phyloP scores from a whole-genome alignment of 768 basidiomycete species.

The Calocera viscosa region DNA sequence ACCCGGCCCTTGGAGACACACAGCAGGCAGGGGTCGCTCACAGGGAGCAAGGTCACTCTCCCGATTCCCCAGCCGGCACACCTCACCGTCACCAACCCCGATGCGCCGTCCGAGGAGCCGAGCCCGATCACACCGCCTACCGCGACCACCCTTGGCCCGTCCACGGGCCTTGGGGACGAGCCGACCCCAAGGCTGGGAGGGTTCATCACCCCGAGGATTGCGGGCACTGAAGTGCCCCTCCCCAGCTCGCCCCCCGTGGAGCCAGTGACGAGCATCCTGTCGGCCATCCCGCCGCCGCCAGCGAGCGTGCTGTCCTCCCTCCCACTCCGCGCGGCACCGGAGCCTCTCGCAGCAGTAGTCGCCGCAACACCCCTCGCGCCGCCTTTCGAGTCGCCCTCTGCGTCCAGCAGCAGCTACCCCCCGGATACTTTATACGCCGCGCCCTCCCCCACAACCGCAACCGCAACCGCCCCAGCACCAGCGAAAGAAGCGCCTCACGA shows the following conservation, averaged over 20 bases:
- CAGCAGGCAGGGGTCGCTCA: background rate
- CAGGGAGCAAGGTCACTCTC: background rate
- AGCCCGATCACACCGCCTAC: background rate
- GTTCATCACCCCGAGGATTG: background rate
- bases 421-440: constrained; percentile 12
- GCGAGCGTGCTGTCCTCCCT: background rate
- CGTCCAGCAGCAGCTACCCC: background rate
- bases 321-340: background rate
- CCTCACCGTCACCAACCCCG: background rate
- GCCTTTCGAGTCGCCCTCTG: background rate
- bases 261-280: background rate
- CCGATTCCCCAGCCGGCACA: background rate
- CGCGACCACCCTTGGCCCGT: background rate
- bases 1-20: background rate
- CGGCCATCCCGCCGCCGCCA: background rate
- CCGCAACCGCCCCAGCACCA: constrained; percentile 23
- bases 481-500: constrained; percentile 29
- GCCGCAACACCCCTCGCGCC: background rate
- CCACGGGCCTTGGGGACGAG: background rate
- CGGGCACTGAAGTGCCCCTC: background rate
- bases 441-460: constrained; percentile 21
- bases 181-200: background rate
- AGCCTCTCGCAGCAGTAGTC: background rate
- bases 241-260: background rate
- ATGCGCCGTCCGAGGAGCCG: background rate